Evolutionary conservation across 495 filamentous ascomycete species (phyloP).

Genomic region (Annulohypoxylon nitens): DNA sequence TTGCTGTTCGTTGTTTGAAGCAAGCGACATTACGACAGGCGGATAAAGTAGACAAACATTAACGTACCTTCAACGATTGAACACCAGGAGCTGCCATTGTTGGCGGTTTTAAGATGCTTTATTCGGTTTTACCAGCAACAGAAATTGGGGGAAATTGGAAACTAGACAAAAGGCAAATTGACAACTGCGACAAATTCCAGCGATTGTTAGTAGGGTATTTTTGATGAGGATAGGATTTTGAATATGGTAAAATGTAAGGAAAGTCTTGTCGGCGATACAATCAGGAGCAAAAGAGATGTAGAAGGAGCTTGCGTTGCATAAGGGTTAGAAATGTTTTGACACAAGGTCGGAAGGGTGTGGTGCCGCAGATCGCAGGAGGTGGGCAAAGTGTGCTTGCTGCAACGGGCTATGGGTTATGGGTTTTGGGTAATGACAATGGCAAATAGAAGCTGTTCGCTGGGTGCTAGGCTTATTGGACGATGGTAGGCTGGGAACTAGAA

Average conservation of each 20-base stretch:
- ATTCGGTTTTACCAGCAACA: constrained; percentile 30
- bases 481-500: constrained; percentile 2
- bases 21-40: constrained; percentile 28
- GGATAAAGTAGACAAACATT: not conserved
- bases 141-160: not conserved
- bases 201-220: constrained; percentile 27
- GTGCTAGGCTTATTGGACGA: not conserved
- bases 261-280: constrained; percentile 28
- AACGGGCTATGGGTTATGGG: not conserved
- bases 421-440: not conserved
- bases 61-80: constrained; percentile 70
- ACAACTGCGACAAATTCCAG: constrained; percentile 13
- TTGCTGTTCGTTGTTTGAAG: constrained; percentile 8
- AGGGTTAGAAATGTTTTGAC: constrained; percentile 58
- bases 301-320: constrained; percentile 52
- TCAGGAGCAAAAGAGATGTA: constrained; percentile 39
- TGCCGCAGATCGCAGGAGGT: constrained; percentile 57
- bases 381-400: constrained; percentile 25
- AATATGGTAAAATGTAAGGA: constrained; percentile 22
- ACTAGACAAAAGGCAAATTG: constrained; percentile 30
- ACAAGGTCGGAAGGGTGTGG: constrained; percentile 54
- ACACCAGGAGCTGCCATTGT: constrained; percentile 67
- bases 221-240: constrained; percentile 16
- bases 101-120: constrained; percentile 31
- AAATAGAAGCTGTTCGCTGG: not conserved